Percentiles rank a stretch among this genome's conserved stretches.
Conservation (phyloP, 2,329 filamentous ascomycete species). For the Penicillium rolfsii region DNA sequence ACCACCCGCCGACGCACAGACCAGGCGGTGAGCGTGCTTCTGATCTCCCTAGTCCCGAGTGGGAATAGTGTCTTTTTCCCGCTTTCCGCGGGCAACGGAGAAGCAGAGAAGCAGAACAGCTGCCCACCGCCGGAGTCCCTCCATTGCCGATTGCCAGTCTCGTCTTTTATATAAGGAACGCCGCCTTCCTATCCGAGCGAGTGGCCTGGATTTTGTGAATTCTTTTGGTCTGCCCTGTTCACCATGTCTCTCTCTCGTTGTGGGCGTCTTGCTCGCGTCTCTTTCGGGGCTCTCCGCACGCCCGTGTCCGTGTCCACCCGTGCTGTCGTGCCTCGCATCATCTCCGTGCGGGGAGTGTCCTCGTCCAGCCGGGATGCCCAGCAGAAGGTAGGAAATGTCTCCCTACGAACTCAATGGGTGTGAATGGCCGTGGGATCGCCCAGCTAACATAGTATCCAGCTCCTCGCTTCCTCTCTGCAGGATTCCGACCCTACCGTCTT, state of each 20-base stretch:
- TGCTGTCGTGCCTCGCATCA: constrained; percentile 28
- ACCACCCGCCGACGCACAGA: constrained; percentile 22
- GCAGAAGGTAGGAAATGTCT: constrained; percentile 41
- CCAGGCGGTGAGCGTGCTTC: constrained; percentile 22
- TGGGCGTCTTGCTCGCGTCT: constrained; percentile 38
- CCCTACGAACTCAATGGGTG: constrained; percentile 2
- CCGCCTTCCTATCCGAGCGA: constrained; percentile 28
- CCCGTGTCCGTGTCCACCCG: constrained; percentile 26
- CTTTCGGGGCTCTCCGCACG: constrained; percentile 33
- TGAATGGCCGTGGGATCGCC: neutral
- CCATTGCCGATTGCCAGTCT: neutral
- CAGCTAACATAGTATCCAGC: constrained; percentile 52
- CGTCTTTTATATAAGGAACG: constrained; percentile 14
- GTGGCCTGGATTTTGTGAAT: neutral
- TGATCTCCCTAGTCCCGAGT: constrained; percentile 1
- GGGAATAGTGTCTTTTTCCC: constrained; percentile 29
- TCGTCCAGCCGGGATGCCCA: constrained; percentile 46
- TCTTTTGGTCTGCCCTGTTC: constrained; percentile 12
- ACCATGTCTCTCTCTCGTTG: constrained; percentile 44
- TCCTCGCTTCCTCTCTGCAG: constrained; percentile 77
- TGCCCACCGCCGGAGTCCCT: constrained; percentile 13
- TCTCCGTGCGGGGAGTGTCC: constrained; percentile 45
- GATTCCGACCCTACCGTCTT: constrained; percentile 85
- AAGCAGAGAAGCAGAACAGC: constrained; percentile 7
- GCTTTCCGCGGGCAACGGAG: constrained; percentile 46